Evolutionary conservation across 352 stramenopile genomes (phyloP).

Genomic region (Globisporangium nunn): DNA sequence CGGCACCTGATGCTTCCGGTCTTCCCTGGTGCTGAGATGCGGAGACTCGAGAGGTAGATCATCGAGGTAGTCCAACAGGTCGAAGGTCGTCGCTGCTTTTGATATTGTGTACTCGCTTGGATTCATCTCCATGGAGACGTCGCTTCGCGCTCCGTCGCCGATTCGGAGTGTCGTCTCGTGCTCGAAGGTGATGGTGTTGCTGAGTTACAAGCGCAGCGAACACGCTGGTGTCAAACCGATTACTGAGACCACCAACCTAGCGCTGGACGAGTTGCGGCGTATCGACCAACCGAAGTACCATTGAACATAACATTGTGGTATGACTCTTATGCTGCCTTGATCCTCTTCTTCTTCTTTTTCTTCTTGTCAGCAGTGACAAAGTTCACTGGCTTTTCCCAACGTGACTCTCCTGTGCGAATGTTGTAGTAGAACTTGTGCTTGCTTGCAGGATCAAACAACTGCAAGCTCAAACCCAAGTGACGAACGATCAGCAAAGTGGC

Average conservation of each 20-base stretch:
- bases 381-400: conserved; percentile 42
- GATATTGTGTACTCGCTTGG: background rate
- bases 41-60: conserved; percentile 1
- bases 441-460: conserved; percentile 38
- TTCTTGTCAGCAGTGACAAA: conserved; percentile 13
- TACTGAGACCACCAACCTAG: background rate
- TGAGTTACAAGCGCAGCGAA: no score
- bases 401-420: conserved; percentile 54
- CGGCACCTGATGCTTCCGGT: background rate
- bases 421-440: conserved; percentile 64
- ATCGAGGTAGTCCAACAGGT: conserved; percentile 9
- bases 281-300: background rate
- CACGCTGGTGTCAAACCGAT: no score
- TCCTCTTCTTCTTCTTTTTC: conserved; percentile 21
- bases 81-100: background rate
- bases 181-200: no score
- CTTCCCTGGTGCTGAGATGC: background rate
- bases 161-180: background rate
- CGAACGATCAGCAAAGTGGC: background rate
- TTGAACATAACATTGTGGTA: background rate
- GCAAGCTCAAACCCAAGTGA: background rate
- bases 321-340: background rate
- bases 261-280: background rate
- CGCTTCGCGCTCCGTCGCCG: background rate
- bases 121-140: background rate